Evolutionary conservation across 139 green algal species (phyloP).

Genomic region (Chlamydomonas sp.): DNA sequence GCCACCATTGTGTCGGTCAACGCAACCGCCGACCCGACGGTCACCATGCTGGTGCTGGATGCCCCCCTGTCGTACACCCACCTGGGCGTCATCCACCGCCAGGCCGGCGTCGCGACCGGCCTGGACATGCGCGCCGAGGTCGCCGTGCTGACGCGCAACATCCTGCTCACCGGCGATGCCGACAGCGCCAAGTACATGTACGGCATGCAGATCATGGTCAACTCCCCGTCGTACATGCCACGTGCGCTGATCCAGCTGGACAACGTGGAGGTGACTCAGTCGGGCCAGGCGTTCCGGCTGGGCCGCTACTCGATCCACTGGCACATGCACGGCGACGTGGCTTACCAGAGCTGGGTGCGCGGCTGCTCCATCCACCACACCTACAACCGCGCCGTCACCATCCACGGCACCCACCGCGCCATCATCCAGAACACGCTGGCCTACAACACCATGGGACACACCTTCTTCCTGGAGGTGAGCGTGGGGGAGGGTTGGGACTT

Average conservation of each 20-base stretch:
- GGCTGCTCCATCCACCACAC: slow-evolving; percentile 68
- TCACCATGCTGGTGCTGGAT: slow-evolving; percentile 39
- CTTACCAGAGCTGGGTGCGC: slow-evolving; percentile 53
- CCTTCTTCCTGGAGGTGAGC: slow-evolving; percentile 61
- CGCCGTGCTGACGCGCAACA: slow-evolving; percentile 55
- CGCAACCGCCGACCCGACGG: not conserved
- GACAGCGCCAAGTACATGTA: slow-evolving; percentile 44
- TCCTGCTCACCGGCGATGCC: slow-evolving; percentile 59
- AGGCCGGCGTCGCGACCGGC: not conserved
- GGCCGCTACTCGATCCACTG: slow-evolving; percentile 82
- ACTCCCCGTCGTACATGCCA: slow-evolving; percentile 18
- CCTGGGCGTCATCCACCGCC: slow-evolving; percentile 48
- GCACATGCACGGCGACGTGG: slow-evolving; percentile 71
- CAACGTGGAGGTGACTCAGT: slow-evolving; percentile 56
- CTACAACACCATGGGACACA: slow-evolving; percentile 76
- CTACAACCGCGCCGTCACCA: slow-evolving; percentile 73
- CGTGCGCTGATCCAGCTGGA: slow-evolving; percentile 28
- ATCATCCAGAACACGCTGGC: slow-evolving; percentile 64
- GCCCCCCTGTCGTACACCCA: slow-evolving; percentile 58
- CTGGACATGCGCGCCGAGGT: slow-evolving; percentile 74
- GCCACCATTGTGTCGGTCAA: slow-evolving; percentile 1
- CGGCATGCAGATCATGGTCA: slow-evolving; percentile 61
- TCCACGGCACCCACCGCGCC: slow-evolving; percentile 65
- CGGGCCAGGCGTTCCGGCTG: slow-evolving; percentile 62
- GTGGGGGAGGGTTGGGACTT: slow-evolving; percentile 71